Evolutionary conservation across 768 basidiomycete genomes (phyloP), one percentile per base, ranked within the genome.

Genomic region (Rhodotorula sphaerocarpa): DNA sequence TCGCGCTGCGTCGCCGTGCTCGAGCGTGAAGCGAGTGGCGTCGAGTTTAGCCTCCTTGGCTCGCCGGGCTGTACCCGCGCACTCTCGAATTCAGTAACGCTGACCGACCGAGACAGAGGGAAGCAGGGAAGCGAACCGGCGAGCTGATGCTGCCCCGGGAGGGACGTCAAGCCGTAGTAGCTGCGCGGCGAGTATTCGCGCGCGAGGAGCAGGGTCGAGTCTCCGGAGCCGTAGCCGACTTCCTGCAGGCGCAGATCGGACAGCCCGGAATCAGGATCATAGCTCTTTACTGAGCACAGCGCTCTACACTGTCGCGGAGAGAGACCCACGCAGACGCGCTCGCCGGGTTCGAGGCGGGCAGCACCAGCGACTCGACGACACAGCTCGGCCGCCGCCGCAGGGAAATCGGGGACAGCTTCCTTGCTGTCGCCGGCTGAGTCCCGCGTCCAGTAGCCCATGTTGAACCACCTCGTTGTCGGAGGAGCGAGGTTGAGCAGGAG

Each of bases 161-260:
- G 28, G 7, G 54, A 46, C 1, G 63, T 65, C 6, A 52, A 33
- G 11, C 63, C 63, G 30, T 31, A 20, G 45, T 65, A 65, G 5
- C 18, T 16, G 3, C 25, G 9, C 1, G 55, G 63, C 0, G 34
- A 23, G 34, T 59, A 65, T 36, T 65, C 63, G 31, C 44, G 30
- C 7, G 54, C 43, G 31, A 65, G 33, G 21, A 59, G 31, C 21
- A 60, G 36, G 7, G 63, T 48, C 48, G 63, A 65, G 39, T 65
- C 63, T 33, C 63, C 63, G 7, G 58, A 59, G 6, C 63, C 63
- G 30, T 59, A 65, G 18, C 63, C 58, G 16, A 60, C 63, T 21
- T 65, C 63, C 63, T 64, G 53, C n/a, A 12, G 3, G 27, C 3
- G 5, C 34, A 5, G 5, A 30, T 10, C 9, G 27, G 25, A 47